A percentile compares a stretch with the other conserved stretches of the same genome.
These are phyloP conservation scores for Mucor irregularis DNA, from an alignment of 371 early-diverging fungal species.

Conservation along the genomic window DNA sequence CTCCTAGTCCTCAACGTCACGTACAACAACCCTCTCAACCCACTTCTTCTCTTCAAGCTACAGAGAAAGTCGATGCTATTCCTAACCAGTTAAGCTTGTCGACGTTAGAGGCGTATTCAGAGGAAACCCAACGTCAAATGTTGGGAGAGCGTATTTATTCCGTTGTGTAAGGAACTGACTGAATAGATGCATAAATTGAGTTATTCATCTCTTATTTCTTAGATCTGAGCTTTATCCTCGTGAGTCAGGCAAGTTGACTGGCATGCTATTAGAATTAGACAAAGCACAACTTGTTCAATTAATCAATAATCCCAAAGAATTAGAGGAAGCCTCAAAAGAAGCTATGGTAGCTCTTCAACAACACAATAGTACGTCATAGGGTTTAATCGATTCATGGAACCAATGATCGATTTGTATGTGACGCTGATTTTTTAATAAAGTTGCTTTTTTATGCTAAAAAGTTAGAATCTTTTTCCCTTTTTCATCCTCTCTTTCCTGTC, in stretches of 20 bases:
- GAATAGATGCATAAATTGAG: background rate
- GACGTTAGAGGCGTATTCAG: conserved; percentile 69
- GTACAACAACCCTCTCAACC: background rate
- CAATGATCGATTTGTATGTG: conserved; percentile 7
- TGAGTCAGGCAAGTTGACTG: conserved; percentile 94
- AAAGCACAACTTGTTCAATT: conserved; percentile 84
- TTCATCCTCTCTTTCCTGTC: background rate
- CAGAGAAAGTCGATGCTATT: background rate
- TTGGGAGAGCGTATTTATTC: conserved; percentile 95
- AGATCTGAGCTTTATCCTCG: conserved; percentile 58
- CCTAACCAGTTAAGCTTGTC: conserved; percentile 32
- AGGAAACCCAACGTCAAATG: conserved; percentile 88
- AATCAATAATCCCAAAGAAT: conserved; percentile 71
- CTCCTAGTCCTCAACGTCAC: background rate
- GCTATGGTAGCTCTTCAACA: conserved; percentile 30
- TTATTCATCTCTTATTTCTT: background rate
- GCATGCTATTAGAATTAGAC: conserved; percentile 97
- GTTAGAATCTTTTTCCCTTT: background rate
- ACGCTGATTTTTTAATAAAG: background rate
- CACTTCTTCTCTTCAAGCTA: background rate
- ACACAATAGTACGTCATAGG: conserved; percentile 7
- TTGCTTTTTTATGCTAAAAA: background rate
- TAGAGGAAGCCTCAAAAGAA: conserved; percentile 47
- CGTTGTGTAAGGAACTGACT: conserved; percentile 45
- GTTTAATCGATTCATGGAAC: background rate